phyloP scores from a whole-genome alignment of 129 eudicot species.

The Solidago caesia region DNA sequence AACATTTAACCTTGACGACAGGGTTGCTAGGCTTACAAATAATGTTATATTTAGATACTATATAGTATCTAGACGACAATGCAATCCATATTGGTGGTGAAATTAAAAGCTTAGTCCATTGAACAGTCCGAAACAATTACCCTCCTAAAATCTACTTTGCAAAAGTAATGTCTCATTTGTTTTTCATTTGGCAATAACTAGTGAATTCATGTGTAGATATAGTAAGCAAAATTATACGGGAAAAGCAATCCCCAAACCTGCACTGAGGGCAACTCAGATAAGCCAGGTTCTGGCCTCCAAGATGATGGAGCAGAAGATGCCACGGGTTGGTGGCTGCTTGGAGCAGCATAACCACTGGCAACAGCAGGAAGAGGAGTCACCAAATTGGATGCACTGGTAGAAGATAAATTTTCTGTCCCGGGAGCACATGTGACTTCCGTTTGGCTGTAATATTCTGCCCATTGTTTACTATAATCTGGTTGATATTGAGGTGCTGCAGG shows the following conservation, averaged over 20 bases:
- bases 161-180: constrained; percentile 4
- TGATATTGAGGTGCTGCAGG: constrained; percentile 66
- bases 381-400: constrained; percentile 45
- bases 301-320: constrained; percentile 52
- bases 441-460: constrained; percentile 88
- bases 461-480: constrained; percentile 73
- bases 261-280: constrained; percentile 55
- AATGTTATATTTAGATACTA: neutral
- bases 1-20: constrained; percentile 14
- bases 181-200: constrained; percentile 5
- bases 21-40: constrained; percentile 15
- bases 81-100: constrained; percentile 5
- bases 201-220: neutral
- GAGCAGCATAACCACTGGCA: constrained; percentile 48
- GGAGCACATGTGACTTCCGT: constrained; percentile 98
- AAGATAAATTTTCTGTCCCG: constrained; percentile 77
- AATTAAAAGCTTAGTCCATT: constrained; percentile 7
- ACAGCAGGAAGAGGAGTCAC: constrained; percentile 50
- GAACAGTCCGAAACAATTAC: constrained; percentile 7
- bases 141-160: constrained; percentile 22
- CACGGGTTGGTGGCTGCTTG: constrained; percentile 46
- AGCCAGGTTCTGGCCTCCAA: constrained; percentile 64
- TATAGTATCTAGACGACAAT: neutral
- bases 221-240: neutral
- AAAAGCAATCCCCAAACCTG: constrained; percentile 65